Conservation (phyloP, 208 protist species). For the Acanthamoeba lenticulata region DNA sequence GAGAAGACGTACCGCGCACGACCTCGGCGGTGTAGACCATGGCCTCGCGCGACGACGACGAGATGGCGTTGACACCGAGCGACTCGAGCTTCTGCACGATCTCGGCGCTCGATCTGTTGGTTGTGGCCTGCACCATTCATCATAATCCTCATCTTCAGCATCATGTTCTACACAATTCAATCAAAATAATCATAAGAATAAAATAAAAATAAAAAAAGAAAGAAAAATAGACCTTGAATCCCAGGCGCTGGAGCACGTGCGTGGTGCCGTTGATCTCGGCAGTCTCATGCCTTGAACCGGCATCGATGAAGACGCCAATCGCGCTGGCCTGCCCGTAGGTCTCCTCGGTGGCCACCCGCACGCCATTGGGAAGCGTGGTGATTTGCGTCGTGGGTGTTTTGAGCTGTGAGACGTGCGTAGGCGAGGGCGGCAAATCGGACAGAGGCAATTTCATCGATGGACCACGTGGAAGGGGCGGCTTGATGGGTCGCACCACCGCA, state of each 20-base stretch:
- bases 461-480: background rate
- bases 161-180: background rate
- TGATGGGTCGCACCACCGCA: background rate
- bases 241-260: conserved; percentile 38
- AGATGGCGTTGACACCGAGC: conserved; percentile 45
- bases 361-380: conserved; percentile 38
- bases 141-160: background rate
- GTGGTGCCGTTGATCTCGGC: conserved; percentile 40
- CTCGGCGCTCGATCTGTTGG: background rate
- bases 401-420: background rate
- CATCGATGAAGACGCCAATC: conserved; percentile 48
- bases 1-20: background rate
- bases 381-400: conserved; percentile 5
- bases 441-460: conserved; percentile 13
- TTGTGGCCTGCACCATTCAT: background rate
- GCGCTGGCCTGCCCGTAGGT: conserved; percentile 48
- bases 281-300: conserved; percentile 57
- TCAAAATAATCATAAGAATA: background rate
- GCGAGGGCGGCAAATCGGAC: background rate
- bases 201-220: background rate
- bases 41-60: conserved; percentile 42
- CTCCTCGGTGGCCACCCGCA: conserved; percentile 60
- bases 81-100: conserved; percentile 58
- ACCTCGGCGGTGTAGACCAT: conserved; percentile 58
- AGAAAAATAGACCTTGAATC: conserved; percentile 45